Conservation (phyloP, 2,329 filamentous ascomycete genomes). For the Fusarium camptoceras region DNA sequence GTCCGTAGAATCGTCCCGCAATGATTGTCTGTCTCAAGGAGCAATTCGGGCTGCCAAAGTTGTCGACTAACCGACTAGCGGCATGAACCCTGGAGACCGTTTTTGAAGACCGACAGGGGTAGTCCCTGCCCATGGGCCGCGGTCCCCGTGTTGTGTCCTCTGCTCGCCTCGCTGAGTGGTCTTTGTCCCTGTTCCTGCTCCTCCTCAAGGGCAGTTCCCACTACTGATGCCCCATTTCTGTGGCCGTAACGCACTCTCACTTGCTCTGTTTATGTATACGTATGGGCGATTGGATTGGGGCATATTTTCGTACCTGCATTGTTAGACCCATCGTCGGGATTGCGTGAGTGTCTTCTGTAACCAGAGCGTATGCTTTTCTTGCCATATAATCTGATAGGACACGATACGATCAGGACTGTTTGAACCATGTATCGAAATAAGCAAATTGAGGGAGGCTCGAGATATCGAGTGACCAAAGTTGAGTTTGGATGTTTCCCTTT, state of each 20-base stretch:
- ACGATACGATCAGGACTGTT: not conserved
- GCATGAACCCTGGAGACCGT: slow-evolving; percentile 37
- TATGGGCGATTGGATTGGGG: slow-evolving; percentile 10
- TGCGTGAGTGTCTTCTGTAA: slow-evolving; percentile 16
- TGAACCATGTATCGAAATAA: slow-evolving; percentile 15
- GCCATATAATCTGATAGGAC: not conserved
- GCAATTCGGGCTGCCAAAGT: slow-evolving; percentile 28
- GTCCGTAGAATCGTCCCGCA: not conserved
- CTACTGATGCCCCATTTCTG: slow-evolving; percentile 23
- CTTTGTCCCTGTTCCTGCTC: slow-evolving; percentile 17
- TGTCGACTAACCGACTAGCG: slow-evolving; percentile 18
- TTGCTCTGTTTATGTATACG: slow-evolving; percentile 6
- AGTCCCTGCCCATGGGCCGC: slow-evolving; percentile 9
- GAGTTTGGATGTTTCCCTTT: slow-evolving; percentile 22
- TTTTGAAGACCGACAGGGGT: slow-evolving; percentile 29
- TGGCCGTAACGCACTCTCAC: slow-evolving; percentile 14
- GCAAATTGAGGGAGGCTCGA: slow-evolving; percentile 27
- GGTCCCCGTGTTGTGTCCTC: slow-evolving; percentile 18
- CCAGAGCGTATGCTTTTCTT: not conserved
- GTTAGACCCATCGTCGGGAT: slow-evolving; percentile 15
- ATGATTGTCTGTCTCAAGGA: slow-evolving; percentile 11
- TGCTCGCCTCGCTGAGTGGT: slow-evolving; percentile 29
- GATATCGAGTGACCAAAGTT: slow-evolving; percentile 8
- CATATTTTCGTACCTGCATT: slow-evolving; percentile 38
- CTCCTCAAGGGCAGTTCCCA: slow-evolving; percentile 28